phyloP scores from a whole-genome alignment of 306 rosid genomes.

The Glycine soja region DNA sequence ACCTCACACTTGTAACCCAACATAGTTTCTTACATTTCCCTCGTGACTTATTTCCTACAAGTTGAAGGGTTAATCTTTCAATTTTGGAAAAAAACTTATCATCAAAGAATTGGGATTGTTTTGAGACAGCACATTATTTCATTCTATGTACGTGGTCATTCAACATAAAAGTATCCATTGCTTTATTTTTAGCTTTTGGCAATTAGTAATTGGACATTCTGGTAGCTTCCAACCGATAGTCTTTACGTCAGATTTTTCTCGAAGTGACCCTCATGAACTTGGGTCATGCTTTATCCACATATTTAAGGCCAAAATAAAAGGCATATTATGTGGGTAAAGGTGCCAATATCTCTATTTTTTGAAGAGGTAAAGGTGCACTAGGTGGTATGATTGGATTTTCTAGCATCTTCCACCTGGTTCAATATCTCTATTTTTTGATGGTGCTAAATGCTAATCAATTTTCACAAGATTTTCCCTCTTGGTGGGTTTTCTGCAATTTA shows the following conservation, averaged over 20 bases:
- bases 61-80: background rate
- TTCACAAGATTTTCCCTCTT: background rate
- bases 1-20: no score
- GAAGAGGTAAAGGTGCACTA: conserved; percentile 12
- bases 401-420: no score
- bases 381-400: no score
- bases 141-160: background rate
- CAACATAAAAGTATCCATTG: no score
- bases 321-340: conserved; percentile 5
- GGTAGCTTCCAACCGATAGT: no score
- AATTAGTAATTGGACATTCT: no score
- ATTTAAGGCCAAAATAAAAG: no score
- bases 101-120: background rate
- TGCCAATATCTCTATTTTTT: no score
- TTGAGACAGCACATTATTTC: no score
- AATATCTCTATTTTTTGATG: background rate
- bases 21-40: background rate
- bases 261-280: background rate
- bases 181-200: no score
- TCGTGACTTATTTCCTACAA: background rate
- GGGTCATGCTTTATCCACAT: background rate
- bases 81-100: background rate
- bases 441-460: background rate
- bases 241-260: no score
- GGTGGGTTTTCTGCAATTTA: background rate